phyloP scores from a whole-genome alignment of 129 eudicot genomes.

The Daucus carota region DH1_v3.0 NC_030384.2:42739001-42739500 shows the following conservation, averaged over 20 bases:
- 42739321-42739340: constrained; percentile 87
- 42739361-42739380: background rate
- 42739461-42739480: constrained; percentile 91
- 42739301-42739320: constrained; percentile 95
- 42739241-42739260: constrained; percentile 70
- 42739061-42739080: background rate
- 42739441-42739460: constrained; percentile 97
- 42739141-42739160: constrained; percentile 95
- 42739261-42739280: constrained; percentile 83
- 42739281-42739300: constrained; percentile 97
- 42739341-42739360: constrained; percentile 10
- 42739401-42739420: background rate
- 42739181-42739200: background rate
- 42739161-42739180: background rate
- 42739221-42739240: constrained; percentile 15
- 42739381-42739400: background rate
- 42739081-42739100: constrained; percentile 6
- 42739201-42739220: background rate
- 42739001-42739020: constrained; percentile 97
- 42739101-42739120: constrained; percentile 89
- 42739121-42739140: constrained; percentile 98
- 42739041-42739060: background rate
- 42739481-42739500: constrained; percentile 82
- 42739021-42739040: constrained; percentile 26
- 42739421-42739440: constrained; percentile 53